Conservation (phyloP, 176 grass and related monocot genomes). For the Chloris gayana region DNA sequence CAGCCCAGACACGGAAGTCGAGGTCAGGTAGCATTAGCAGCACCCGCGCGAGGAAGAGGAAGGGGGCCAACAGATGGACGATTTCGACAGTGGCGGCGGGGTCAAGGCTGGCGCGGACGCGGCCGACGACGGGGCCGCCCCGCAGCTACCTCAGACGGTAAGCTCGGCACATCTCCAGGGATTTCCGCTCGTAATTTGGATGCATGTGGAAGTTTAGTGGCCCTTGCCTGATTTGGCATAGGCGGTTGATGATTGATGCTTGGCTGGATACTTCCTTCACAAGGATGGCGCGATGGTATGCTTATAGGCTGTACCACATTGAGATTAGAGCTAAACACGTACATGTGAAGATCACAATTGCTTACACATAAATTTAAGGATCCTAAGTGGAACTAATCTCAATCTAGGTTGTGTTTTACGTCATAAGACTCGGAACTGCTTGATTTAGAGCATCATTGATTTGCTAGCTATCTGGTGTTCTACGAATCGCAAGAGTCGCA, state of each 20-base stretch:
- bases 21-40: neutral
- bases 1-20: neutral
- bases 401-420: neutral
- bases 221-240: conserved; percentile 6
- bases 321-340: neutral
- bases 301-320: neutral
- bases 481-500: neutral
- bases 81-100: conserved; percentile 56
- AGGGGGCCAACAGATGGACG: conserved; percentile 54
- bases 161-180: neutral
- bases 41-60: conserved; percentile 14
- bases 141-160: conserved; percentile 80
- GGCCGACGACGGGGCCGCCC: conserved; percentile 64
- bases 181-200: conserved; percentile 12
- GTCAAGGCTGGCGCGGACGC: conserved; percentile 48
- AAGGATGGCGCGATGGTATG: neutral
- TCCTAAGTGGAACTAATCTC: neutral
- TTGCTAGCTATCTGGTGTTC: conserved; percentile 19
- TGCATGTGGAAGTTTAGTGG: neutral
- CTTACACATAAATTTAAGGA: neutral
- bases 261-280: neutral
- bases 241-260: neutral
- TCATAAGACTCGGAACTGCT: conserved; percentile 9
- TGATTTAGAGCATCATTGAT: conserved; percentile 10
- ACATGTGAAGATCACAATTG: neutral